Evolutionary conservation across 2,329 filamentous ascomycete genomes (phyloP).

Genomic region (Sordariomycetes sp.): DNA sequence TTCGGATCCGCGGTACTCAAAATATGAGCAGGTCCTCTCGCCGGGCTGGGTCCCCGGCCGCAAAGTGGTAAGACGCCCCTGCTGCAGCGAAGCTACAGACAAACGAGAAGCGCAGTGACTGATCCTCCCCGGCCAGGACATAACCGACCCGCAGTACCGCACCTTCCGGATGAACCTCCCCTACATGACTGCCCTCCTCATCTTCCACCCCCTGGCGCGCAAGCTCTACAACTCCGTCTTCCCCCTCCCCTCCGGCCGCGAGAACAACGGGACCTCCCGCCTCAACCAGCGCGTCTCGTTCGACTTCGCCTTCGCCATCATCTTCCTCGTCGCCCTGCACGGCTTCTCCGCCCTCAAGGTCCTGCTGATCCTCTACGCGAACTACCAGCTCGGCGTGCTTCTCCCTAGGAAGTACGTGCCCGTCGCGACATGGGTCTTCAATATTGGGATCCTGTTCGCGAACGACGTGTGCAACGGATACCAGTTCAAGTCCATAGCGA

Average conservation of each 20-base stretch:
- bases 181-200: conserved; percentile 61
- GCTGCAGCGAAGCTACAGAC: background rate
- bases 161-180: conserved; percentile 81
- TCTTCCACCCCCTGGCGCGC: conserved; percentile 71
- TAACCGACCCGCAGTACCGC: conserved; percentile 79
- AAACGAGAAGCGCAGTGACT: background rate
- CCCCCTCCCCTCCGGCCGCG: conserved; percentile 15
- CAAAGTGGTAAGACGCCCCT: conserved; percentile 56
- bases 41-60: conserved; percentile 88
- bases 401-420: conserved; percentile 65
- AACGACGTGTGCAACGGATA: conserved; percentile 83
- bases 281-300: conserved; percentile 66
- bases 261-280: conserved; percentile 35
- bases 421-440: conserved; percentile 77
- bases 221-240: conserved; percentile 54
- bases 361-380: conserved; percentile 65
- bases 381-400: conserved; percentile 67
- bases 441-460: conserved; percentile 73
- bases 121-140: conserved; percentile 47
- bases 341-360: conserved; percentile 81
- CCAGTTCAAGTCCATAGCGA: conserved; percentile 52
- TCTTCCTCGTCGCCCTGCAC: conserved; percentile 73
- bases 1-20: conserved; percentile 68
- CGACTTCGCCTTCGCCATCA: conserved; percentile 68
- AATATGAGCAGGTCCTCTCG: conserved; percentile 60